Conservation (phyloP, 495 filamentous ascomycete genomes). For the Neurospora hispaniola region DNA sequence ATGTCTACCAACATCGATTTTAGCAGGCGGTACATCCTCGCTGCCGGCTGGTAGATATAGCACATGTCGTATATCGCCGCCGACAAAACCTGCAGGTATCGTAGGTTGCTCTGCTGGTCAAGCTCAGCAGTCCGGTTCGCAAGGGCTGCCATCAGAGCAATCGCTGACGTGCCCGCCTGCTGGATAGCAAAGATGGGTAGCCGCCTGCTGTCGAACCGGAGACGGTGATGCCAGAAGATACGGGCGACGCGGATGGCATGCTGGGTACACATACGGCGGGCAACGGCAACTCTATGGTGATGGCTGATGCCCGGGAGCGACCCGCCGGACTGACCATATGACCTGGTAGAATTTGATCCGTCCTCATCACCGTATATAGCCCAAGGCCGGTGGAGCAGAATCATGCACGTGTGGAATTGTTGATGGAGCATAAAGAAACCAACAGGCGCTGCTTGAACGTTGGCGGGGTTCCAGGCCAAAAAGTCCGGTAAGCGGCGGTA, state of each 20-base stretch:
- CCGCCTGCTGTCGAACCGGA: conserved; percentile 37
- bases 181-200: conserved; percentile 37
- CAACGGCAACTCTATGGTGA: conserved; percentile 32
- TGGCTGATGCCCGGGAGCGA: conserved; percentile 8
- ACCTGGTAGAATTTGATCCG: conserved; percentile 10
- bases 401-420: conserved; percentile 41
- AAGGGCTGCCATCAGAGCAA: conserved; percentile 41
- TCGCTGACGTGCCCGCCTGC: conserved; percentile 41
- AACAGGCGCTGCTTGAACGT: conserved; percentile 37
- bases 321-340: background rate
- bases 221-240: conserved; percentile 42
- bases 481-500: conserved; percentile 36
- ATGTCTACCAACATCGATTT: conserved; percentile 27
- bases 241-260: conserved; percentile 39
- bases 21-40: conserved; percentile 24
- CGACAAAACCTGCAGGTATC: conserved; percentile 26
- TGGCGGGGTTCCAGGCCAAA: conserved; percentile 36
- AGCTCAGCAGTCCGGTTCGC: conserved; percentile 25
- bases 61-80: conserved; percentile 35
- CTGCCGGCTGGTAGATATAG: conserved; percentile 28
- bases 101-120: conserved; percentile 24
- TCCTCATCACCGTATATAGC: conserved; percentile 27
- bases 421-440: conserved; percentile 44
- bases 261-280: conserved; percentile 40
- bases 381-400: conserved; percentile 40